Evolutionary conservation across 495 filamentous ascomycete genomes (phyloP).

Genomic region (Bathelium albidoporum): DNA sequence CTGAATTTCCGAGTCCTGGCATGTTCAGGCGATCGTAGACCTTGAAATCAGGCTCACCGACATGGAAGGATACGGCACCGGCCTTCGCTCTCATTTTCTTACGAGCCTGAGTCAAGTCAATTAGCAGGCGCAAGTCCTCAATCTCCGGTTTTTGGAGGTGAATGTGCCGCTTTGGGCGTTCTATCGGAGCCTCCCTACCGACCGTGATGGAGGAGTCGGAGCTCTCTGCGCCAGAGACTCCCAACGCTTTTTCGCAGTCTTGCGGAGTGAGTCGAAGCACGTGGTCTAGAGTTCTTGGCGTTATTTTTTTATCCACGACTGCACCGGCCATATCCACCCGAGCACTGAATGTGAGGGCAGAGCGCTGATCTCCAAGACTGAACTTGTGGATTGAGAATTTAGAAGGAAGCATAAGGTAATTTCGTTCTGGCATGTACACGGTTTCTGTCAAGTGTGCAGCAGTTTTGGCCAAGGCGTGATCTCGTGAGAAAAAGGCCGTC

Average conservation of each 20-base stretch:
- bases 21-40: conserved; percentile 11
- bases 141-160: not conserved
- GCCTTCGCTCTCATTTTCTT: conserved; percentile 12
- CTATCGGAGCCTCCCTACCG: conserved; percentile 31
- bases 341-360: conserved; percentile 74
- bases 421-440: conserved; percentile 64
- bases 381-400: conserved; percentile 48
- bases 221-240: conserved; percentile 21
- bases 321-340: conserved; percentile 56
- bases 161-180: not conserved
- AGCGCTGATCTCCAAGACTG: conserved; percentile 56
- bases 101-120: conserved; percentile 15
- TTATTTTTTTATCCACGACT: conserved; percentile 58
- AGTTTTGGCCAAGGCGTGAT: conserved; percentile 48
- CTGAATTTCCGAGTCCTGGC: conserved; percentile 19
- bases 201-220: conserved; percentile 28
- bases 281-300: conserved; percentile 57
- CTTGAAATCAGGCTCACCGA: conserved; percentile 9
- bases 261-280: conserved; percentile 64
- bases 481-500: conserved; percentile 60
- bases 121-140: conserved; percentile 17
- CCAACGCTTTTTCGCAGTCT: conserved; percentile 42
- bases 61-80: conserved; percentile 22
- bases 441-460: conserved; percentile 54
- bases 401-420: conserved; percentile 63